These are phyloP conservation scores for Asclepias syriaca DNA, from an alignment of 257 asterid species.

Conservation along the genomic window DNA sequence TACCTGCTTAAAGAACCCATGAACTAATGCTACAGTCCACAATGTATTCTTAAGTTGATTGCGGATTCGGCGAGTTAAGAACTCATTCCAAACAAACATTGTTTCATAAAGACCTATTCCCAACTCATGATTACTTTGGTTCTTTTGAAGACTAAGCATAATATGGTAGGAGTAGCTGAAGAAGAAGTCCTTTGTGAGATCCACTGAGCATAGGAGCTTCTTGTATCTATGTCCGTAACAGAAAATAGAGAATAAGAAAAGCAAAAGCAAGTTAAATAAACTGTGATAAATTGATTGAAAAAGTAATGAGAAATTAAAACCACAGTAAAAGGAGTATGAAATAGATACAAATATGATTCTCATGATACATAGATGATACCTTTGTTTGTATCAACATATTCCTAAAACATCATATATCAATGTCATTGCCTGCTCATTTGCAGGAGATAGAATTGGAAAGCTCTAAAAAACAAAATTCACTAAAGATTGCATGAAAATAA, in stretches of 20 bases:
- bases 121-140: conserved; percentile 56
- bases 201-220: conserved; percentile 86
- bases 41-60: conserved; percentile 64
- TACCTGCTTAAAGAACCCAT: conserved; percentile 96
- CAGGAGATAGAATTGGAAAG: conserved; percentile 45
- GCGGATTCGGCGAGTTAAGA: conserved; percentile 80
- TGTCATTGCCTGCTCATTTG: conserved; percentile 58
- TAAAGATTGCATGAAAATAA: conserved; percentile 24
- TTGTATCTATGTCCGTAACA: conserved; percentile 70
- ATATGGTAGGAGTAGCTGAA: conserved; percentile 93
- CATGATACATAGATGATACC: conserved; percentile 59
- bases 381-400: conserved; percentile 56
- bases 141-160: conserved; percentile 92
- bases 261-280: conserved; percentile 40
- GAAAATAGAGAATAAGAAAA: conserved; percentile 29
- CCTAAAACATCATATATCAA: conserved; percentile 66
- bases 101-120: conserved; percentile 67
- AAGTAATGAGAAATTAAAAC: background rate
- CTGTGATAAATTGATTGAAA: conserved; percentile 15
- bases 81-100: conserved; percentile 98
- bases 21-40: conserved; percentile 92
- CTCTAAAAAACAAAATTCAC: conserved; percentile 43
- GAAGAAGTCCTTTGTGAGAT: conserved; percentile 94
- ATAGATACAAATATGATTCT: conserved; percentile 27
- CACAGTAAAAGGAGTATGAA: conserved; percentile 13